phyloP scores from a whole-genome alignment of 768 basidiomycete genomes.

The Hirschioporus abietinus region DNA sequence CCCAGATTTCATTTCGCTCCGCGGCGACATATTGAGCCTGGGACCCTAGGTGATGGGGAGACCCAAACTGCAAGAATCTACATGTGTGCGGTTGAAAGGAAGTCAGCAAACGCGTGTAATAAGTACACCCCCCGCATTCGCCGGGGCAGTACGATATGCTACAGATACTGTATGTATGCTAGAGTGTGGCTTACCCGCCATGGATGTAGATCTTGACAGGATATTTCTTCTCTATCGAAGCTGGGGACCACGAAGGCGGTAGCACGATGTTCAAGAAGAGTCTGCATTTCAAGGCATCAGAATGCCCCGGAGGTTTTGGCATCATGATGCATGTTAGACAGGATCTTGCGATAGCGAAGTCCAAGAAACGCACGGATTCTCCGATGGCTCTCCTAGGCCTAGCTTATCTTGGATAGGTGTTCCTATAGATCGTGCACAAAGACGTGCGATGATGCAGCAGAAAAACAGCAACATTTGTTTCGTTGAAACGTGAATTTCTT shows the following conservation, averaged over 20 bases:
- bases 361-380: constrained; percentile 51
- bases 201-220: constrained; percentile 76
- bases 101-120: background rate
- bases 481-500: background rate
- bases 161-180: background rate
- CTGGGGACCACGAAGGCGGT: constrained; percentile 45
- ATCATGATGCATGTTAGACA: too few species aligned
- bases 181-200: constrained; percentile 47
- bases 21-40: constrained; percentile 67
- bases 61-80: constrained; percentile 77
- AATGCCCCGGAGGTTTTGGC: too few species aligned
- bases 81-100: too few species aligned
- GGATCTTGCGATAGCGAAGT: background rate
- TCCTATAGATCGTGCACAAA: constrained; percentile 25
- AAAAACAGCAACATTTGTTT: background rate
- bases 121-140: background rate
- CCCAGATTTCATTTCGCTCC: constrained; percentile 62
- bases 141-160: background rate
- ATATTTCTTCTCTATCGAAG: constrained; percentile 36
- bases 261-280: constrained; percentile 61
- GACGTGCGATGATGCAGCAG: background rate
- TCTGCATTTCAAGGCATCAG: constrained; percentile 25
- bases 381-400: constrained; percentile 60
- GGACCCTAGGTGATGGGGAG: constrained; percentile 53
- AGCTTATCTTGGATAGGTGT: constrained; percentile 52